A percentile compares a stretch with the other conserved stretches of the same genome.
phyloP scores from a whole-genome alignment of 106 monocot species.

The Agapanthus africanus region DNA sequence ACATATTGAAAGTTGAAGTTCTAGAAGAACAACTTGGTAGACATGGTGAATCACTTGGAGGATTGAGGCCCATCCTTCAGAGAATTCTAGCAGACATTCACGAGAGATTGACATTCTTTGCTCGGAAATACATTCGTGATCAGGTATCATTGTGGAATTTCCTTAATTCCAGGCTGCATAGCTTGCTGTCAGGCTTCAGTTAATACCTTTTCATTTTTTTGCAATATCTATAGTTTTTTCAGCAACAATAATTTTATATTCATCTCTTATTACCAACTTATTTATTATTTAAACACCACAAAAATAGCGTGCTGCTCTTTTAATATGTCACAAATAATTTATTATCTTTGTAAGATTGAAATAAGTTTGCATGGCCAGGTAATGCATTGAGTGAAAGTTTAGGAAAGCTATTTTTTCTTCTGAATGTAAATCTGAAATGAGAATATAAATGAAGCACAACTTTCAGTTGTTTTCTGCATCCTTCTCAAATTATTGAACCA shows the following conservation, averaged over 20 bases:
- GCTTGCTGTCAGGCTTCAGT: background rate
- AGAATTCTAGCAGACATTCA: slow-evolving; percentile 88
- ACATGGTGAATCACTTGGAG: slow-evolving; percentile 82
- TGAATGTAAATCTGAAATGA: too few relatives aligned
- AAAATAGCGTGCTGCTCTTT: background rate
- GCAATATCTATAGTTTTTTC: background rate
- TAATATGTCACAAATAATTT: background rate
- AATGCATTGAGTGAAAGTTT: background rate
- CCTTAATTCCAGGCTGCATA: background rate
- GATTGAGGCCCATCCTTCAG: slow-evolving; percentile 66
- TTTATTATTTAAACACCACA: too few relatives aligned
- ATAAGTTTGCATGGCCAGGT: background rate
- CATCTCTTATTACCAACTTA: background rate
- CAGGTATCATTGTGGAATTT: slow-evolving; percentile 42
- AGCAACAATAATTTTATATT: background rate
- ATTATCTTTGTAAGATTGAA: background rate
- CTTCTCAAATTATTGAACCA: too few relatives aligned
- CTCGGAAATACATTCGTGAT: slow-evolving; percentile 90
- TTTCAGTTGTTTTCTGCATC: background rate
- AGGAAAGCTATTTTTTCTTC: background rate
- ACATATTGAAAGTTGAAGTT: slow-evolving; percentile 94
- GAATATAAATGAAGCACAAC: background rate
- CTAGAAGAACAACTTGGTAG: slow-evolving; percentile 75
- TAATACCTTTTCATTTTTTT: background rate
- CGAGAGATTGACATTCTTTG: slow-evolving; percentile 88